phyloP scores from a whole-genome alignment of 768 basidiomycete genomes.

The Lentinula sp. region DNA sequence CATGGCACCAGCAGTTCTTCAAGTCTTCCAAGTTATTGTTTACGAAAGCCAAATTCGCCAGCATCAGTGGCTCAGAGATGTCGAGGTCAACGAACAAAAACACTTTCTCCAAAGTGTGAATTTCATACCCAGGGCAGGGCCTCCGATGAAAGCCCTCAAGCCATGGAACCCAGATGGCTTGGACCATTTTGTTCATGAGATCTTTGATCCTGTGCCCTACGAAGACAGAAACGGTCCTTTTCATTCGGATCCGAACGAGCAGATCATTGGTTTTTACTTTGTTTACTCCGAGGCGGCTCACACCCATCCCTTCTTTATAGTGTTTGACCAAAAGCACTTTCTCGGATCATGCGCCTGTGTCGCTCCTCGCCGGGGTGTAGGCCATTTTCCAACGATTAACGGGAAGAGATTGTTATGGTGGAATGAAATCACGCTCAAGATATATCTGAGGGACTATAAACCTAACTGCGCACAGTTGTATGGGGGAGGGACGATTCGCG shows the following conservation, averaged over 20 bases:
- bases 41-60: neutral
- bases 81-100: neutral
- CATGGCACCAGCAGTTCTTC: neutral
- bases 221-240: neutral
- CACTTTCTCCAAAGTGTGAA: neutral
- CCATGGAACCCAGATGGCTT: neutral
- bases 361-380: neutral
- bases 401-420: neutral
- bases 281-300: neutral
- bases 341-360: neutral
- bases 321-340: neutral
- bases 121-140: neutral
- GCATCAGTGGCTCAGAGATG: neutral
- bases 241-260: neutral
- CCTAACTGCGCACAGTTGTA: neutral
- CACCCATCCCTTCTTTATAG: neutral
- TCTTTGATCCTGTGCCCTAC: neutral
- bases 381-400: neutral
- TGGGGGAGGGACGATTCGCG: neutral
- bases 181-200: neutral
- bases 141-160: neutral
- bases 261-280: neutral
- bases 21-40: neutral
- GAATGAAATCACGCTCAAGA: neutral
- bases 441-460: neutral